Percentiles rank a stretch among this genome's conserved stretches.
Evolutionary conservation across 2,329 filamentous ascomycete genomes (phyloP).

Genomic region (Stachybotrys chartarum): DNA sequence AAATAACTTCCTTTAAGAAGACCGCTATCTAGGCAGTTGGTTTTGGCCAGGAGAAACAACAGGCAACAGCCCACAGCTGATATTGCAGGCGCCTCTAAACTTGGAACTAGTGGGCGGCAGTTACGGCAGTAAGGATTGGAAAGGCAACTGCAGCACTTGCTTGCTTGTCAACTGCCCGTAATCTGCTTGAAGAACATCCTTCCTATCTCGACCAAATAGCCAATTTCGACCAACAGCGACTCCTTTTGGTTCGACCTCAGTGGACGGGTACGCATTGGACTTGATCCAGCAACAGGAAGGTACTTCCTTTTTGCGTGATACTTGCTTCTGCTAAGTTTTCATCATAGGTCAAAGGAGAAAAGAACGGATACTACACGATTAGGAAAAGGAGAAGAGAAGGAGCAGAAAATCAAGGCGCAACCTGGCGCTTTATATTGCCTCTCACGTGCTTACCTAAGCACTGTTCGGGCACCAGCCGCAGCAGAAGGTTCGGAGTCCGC

Average conservation of each 20-base stretch:
- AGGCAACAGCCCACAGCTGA: too few species aligned
- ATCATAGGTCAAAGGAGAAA: neutral
- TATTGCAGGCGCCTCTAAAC: too few species aligned
- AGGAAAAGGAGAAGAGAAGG: neutral
- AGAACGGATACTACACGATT: neutral
- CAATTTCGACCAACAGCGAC: neutral
- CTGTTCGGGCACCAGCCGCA: neutral
- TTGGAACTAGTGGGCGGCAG: too few species aligned
- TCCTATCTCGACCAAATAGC: neutral
- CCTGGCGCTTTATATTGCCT: neutral
- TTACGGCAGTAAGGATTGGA: too few species aligned
- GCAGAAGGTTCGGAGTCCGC: neutral
- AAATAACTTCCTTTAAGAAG: too few species aligned
- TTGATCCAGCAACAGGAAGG: neutral
- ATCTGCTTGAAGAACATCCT: too few species aligned
- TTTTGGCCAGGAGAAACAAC: too few species aligned
- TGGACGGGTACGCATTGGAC: neutral
- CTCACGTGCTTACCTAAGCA: neutral
- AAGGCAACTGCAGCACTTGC: too few species aligned
- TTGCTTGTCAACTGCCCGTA: too few species aligned
- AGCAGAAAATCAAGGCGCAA: neutral
- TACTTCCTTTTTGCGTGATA: neutral
- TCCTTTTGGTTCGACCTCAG: neutral
- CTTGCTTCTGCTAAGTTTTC: neutral
- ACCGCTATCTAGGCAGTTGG: too few species aligned